Evolutionary conservation across 352 stramenopile species (phyloP), one percentile per base, ranked within the genome.

Genomic region (Hyaloperonospora brassicae): DNA sequence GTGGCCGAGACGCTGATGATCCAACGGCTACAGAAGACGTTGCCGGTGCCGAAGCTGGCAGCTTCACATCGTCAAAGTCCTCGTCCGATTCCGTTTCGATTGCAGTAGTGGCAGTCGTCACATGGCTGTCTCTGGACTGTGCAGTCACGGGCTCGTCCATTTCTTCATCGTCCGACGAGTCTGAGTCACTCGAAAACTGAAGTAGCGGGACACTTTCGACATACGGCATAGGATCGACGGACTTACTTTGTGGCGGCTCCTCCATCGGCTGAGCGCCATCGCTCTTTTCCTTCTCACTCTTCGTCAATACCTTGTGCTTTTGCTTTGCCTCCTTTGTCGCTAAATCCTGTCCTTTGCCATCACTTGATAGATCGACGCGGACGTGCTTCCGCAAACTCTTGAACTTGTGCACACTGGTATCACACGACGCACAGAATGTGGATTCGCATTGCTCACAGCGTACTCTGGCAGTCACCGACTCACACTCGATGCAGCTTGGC

Each of bases 341-440:
- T 13, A 49, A 13, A 35, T 71, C 17, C 17, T 17, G 17, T 17
- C 17, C 59, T 9, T 55, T 46, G 0, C 31, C 24, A 9, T 55
- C 50, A 9, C 11, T 21, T 8, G 42, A 53, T n/a, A 57, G 43
- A 36, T 55, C 47, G 13, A 59, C 55, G 10, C 79, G 74, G 10
- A 36, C 58, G 52, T 89, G 79, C 41, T 62, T 75, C 2, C 62
- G 64, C 44, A 88, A 64, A 39, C 73, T 86, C 65, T 88, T 89
- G 38, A 88, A 89, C 50, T 80, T 71, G 50, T 89, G 79, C 22
- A 89, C 73, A 14, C 60, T 82, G 0, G 64, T 64, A 50, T 89
- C 73, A 31, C 79, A 89, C 11, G 58, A 52, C 1, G 36, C 50
- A 57, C 79, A 89, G 50, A 80, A 78, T 21, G 59, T 35, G n/a